phyloP scores from a whole-genome alignment of 2,329 filamentous ascomycete species.

The Penicillium sp. region DNA sequence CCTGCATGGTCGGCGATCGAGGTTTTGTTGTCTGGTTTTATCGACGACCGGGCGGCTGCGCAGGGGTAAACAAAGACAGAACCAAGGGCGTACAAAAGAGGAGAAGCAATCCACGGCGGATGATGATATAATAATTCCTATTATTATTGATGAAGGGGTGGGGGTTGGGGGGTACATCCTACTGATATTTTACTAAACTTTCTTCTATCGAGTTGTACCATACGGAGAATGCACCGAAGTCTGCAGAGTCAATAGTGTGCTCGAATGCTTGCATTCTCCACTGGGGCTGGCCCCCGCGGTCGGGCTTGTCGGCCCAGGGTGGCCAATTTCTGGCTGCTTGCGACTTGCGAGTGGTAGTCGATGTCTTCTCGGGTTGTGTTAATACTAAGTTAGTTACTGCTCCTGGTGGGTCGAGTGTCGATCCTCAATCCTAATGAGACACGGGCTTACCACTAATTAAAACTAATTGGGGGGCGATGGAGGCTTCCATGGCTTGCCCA shows the following conservation, averaged over 20 bases:
- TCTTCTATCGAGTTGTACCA: not conserved
- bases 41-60: not conserved
- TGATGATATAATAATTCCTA: not conserved
- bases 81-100: not conserved
- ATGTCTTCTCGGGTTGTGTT: not conserved
- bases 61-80: not conserved
- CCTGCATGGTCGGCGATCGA: not conserved
- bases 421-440: not conserved
- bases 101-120: not conserved
- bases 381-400: not conserved
- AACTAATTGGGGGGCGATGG: not conserved
- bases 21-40: not conserved
- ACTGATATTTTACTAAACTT: not conserved
- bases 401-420: not conserved
- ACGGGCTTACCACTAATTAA: no score
- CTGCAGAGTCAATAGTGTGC: not conserved
- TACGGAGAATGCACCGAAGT: constrained; percentile 1
- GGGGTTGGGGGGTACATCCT: no score
- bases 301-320: not conserved
- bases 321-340: not conserved
- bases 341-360: not conserved
- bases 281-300: not conserved
- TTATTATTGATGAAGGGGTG: not conserved
- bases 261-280: not conserved
- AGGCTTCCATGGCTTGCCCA: not conserved